phyloP scores from a whole-genome alignment of 768 basidiomycete genomes.

The Strobilomyces echinocephalus region DNA sequence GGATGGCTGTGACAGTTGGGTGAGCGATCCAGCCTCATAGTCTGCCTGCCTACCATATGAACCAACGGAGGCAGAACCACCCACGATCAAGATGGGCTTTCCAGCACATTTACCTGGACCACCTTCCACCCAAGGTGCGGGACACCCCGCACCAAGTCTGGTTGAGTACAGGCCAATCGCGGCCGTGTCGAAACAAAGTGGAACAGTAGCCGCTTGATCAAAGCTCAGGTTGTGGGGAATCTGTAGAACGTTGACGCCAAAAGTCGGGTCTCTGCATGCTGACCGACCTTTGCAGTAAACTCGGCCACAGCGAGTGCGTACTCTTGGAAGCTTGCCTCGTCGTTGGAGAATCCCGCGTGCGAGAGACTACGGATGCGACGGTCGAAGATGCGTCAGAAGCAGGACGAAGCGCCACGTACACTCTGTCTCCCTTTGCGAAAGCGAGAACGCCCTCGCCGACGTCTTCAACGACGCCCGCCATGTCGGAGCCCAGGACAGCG shows the following conservation, averaged over 20 bases:
- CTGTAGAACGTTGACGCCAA: slow-evolving; percentile 22
- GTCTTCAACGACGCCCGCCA: slow-evolving; percentile 36
- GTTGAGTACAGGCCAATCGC: slow-evolving; percentile 42
- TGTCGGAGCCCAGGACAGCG: slow-evolving; percentile 32
- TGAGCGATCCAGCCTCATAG: background rate
- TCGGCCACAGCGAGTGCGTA: slow-evolving; percentile 32
- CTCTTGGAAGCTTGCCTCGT: slow-evolving; percentile 37
- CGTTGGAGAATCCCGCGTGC: slow-evolving; percentile 30
- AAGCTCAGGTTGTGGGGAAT: slow-evolving; percentile 42
- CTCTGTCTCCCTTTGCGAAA: slow-evolving; percentile 38
- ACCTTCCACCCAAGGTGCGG: slow-evolving; percentile 31
- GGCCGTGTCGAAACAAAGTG: slow-evolving; percentile 44
- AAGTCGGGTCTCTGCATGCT: background rate
- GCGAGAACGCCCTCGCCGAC: slow-evolving; percentile 35
- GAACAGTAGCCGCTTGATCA: slow-evolving; percentile 44
- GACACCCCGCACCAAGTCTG: slow-evolving; percentile 36
- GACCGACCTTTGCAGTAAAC: slow-evolving; percentile 35
- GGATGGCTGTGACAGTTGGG: slow-evolving; percentile 27
- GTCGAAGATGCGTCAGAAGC: background rate
- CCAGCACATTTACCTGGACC: slow-evolving; percentile 36
- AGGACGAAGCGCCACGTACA: slow-evolving; percentile 25
- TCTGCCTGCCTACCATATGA: slow-evolving; percentile 35
- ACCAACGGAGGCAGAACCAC: slow-evolving; percentile 48
- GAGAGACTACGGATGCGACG: slow-evolving; percentile 8
- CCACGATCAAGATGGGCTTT: slow-evolving; percentile 42